A percentile compares a stretch with the other conserved stretches of the same genome.
phyloP scores from a whole-genome alignment of 1,284 basidiomycete genomes.

The Entoloma clypeatum region DNA sequence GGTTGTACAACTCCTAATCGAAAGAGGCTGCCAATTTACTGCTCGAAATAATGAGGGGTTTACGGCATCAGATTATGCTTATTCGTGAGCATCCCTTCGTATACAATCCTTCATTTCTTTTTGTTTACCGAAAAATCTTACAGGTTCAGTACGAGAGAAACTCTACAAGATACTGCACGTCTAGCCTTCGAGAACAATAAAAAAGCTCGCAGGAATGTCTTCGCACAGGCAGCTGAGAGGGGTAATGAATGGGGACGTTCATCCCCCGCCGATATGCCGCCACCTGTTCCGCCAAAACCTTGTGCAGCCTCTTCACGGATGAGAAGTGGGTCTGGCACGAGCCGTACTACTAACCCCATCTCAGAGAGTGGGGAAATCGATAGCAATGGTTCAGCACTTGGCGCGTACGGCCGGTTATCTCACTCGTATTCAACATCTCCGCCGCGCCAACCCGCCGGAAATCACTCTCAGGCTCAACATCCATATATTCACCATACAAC shows the following conservation, averaged over 20 bases:
- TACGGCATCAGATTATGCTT: conserved; percentile 89
- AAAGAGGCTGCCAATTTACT: conserved; percentile 79
- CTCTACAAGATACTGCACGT: conserved; percentile 73
- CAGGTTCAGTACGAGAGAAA: conserved; percentile 67
- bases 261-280: conserved; percentile 34
- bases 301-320: conserved; percentile 46
- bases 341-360: conserved; percentile 61
- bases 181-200: conserved; percentile 74
- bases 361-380: conserved; percentile 70
- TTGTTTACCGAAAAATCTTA: conserved; percentile 11
- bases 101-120: conserved; percentile 5
- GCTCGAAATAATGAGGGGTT: conserved; percentile 89
- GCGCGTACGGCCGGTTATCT: conserved; percentile 45
- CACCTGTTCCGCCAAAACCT: conserved; percentile 39
- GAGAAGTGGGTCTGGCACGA: conserved; percentile 77
- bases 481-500: conserved; percentile 24
- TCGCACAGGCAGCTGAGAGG: conserved; percentile 62
- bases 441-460: conserved; percentile 47
- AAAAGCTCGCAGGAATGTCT: conserved; percentile 62
- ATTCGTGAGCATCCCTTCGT: conserved; percentile 72
- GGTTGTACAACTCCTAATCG: conserved; percentile 84
- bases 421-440: conserved; percentile 53
- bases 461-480: conserved; percentile 34
- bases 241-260: conserved; percentile 54
- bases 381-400: conserved; percentile 36